Conservation (phyloP, 2,329 filamentous ascomycete species). For the Talaromyces sp. region DNA sequence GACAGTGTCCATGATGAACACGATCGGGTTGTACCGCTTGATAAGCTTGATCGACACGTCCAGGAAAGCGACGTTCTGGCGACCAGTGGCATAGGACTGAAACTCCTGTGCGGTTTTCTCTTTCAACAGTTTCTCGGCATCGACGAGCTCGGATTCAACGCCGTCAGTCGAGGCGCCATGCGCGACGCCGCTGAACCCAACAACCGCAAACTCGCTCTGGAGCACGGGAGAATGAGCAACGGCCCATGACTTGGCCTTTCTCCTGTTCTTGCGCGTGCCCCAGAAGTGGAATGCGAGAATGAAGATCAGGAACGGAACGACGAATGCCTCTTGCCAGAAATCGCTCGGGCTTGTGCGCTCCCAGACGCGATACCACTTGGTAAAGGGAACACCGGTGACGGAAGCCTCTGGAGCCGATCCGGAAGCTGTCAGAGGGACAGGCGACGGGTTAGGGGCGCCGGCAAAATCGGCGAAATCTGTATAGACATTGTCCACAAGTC, state of each 20-base stretch:
- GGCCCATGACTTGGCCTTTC: slow-evolving; percentile 76
- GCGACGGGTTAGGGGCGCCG: slow-evolving; percentile 63
- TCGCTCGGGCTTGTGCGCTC: slow-evolving; percentile 79
- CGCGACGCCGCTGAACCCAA: slow-evolving; percentile 66
- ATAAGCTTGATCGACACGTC: slow-evolving; percentile 76
- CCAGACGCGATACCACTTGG: slow-evolving; percentile 95
- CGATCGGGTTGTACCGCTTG: slow-evolving; percentile 81
- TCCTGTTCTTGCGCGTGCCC: slow-evolving; percentile 73
- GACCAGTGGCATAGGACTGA: slow-evolving; percentile 79
- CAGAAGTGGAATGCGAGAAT: slow-evolving; percentile 75
- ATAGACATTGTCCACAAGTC: background rate
- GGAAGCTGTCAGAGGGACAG: slow-evolving; percentile 43
- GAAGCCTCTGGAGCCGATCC: slow-evolving; percentile 32
- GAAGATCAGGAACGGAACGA: slow-evolving; percentile 68
- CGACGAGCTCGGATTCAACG: slow-evolving; percentile 41
- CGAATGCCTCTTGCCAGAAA: slow-evolving; percentile 81
- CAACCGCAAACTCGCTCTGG: slow-evolving; percentile 75
- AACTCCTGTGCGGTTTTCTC: slow-evolving; percentile 88
- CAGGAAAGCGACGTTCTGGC: slow-evolving; percentile 87
- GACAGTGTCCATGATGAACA: slow-evolving; percentile 60
- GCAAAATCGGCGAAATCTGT: slow-evolving; percentile 63
- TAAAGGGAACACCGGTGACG: slow-evolving; percentile 61
- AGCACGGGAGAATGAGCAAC: slow-evolving; percentile 67
- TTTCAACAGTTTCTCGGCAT: slow-evolving; percentile 62
- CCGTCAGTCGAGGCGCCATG: slow-evolving; percentile 43